A percentile compares a stretch with the other conserved stretches of the same genome.
phyloP scores from a whole-genome alignment of 2,329 filamentous ascomycete species.

The Trichophyton rubrum region DNA sequence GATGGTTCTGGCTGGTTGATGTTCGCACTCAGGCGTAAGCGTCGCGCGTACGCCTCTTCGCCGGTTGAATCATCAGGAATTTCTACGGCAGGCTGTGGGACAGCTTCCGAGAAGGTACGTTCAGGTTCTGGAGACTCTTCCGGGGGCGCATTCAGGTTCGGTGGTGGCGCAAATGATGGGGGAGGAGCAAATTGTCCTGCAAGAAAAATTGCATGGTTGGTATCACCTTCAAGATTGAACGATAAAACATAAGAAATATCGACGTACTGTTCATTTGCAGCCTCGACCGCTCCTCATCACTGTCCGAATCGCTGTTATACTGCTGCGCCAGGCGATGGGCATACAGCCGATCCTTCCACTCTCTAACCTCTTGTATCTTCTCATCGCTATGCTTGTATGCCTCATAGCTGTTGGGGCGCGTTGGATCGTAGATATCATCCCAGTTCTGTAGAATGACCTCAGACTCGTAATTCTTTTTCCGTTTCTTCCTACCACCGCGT shows the following conservation, averaged over 20 bases:
- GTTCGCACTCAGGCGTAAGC: constrained; percentile 45
- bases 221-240: neutral
- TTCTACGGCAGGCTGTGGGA: constrained; percentile 31
- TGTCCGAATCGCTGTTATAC: constrained; percentile 34
- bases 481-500: constrained; percentile 66
- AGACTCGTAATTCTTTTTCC: constrained; percentile 54
- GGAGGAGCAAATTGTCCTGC: constrained; percentile 41
- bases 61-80: constrained; percentile 49
- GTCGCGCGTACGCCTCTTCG: constrained; percentile 57
- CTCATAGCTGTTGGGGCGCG: constrained; percentile 68
- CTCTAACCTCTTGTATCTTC: constrained; percentile 62
- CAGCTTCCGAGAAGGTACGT: constrained; percentile 12
- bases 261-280: constrained; percentile 37
- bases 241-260: constrained; percentile 5
- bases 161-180: constrained; percentile 40
- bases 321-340: constrained; percentile 48
- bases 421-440: constrained; percentile 83
- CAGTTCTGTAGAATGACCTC: constrained; percentile 54
- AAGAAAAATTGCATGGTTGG: neutral
- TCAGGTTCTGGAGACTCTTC: constrained; percentile 17
- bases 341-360: constrained; percentile 77
- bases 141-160: constrained; percentile 29
- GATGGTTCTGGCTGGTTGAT: constrained; percentile 14
- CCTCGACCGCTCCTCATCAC: constrained; percentile 36
- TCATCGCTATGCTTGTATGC: constrained; percentile 78